A percentile compares a stretch with the other conserved stretches of the same genome.
Conservation (phyloP, 305 asterid genomes). For the Monarda citriodora region DNA sequence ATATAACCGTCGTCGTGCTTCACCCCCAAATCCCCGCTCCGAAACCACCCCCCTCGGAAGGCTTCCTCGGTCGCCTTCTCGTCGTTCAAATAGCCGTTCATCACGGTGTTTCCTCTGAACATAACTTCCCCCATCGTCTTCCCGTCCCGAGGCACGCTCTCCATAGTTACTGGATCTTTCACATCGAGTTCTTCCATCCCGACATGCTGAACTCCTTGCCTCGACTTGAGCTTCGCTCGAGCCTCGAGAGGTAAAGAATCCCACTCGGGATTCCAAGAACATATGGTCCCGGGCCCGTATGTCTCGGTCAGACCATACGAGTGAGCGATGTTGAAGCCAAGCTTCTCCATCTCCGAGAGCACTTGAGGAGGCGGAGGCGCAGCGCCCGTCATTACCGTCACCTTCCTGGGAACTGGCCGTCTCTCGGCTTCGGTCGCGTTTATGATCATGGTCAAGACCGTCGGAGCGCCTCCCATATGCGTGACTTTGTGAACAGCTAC, state of each 20-base stretch:
- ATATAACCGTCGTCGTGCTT: conserved; percentile 67
- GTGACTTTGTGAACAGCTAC: conserved; percentile 45
- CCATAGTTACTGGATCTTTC: conserved; percentile 64
- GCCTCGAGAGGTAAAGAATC: conserved; percentile 40
- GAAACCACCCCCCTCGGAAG: conserved; percentile 71
- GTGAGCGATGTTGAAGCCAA: conserved; percentile 58
- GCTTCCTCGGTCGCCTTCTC: conserved; percentile 55
- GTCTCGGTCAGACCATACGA: conserved; percentile 79
- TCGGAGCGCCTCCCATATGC: conserved; percentile 78
- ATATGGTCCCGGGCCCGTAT: conserved; percentile 67
- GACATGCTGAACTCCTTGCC: conserved; percentile 74
- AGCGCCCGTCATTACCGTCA: conserved; percentile 59
- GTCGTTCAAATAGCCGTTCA: conserved; percentile 73
- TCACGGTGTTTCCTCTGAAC: conserved; percentile 84
- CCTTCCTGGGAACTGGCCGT: conserved; percentile 41
- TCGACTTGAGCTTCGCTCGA: conserved; percentile 61
- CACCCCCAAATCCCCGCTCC: conserved; percentile 75
- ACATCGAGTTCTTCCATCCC: conserved; percentile 71
- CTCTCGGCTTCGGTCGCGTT: conserved; percentile 36
- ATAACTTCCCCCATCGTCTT: conserved; percentile 79
- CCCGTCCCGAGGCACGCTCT: conserved; percentile 58
- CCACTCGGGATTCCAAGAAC: conserved; percentile 93
- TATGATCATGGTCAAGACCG: conserved; percentile 60
- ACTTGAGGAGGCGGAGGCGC: conserved; percentile 86
- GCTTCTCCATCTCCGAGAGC: conserved; percentile 64